These are phyloP conservation scores for Butyriboletus appendiculatus DNA, from an alignment of 1,284 basidiomycete species.

Conservation along the genomic window DNA sequence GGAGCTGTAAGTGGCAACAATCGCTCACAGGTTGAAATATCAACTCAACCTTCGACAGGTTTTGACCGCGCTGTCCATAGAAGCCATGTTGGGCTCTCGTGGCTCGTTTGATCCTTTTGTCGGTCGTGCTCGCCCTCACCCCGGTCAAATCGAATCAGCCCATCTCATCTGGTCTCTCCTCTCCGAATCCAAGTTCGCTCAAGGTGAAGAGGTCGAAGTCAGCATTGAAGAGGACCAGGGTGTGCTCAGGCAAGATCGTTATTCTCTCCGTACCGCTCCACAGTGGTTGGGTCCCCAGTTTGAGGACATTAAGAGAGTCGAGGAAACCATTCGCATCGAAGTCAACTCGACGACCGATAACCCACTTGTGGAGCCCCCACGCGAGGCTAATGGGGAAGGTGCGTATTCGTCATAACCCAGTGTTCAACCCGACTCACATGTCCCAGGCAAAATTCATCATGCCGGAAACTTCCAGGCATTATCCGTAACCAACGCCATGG, in stretches of 20 bases:
- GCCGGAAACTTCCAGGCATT: slow-evolving; percentile 91
- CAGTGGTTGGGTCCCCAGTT: slow-evolving; percentile 88
- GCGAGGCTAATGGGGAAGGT: slow-evolving; percentile 21
- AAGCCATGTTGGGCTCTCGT: slow-evolving; percentile 74
- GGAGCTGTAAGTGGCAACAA: slow-evolving; percentile 36
- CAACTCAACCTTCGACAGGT: slow-evolving; percentile 44
- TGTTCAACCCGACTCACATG: slow-evolving; percentile 54
- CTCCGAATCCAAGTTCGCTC: slow-evolving; percentile 69
- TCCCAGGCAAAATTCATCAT: slow-evolving; percentile 67
- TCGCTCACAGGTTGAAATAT: background rate
- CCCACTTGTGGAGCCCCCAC: slow-evolving; percentile 32
- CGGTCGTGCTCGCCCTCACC: slow-evolving; percentile 77
- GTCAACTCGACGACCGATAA: slow-evolving; percentile 69
- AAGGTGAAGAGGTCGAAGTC: slow-evolving; percentile 59
- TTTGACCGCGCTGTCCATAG: slow-evolving; percentile 82
- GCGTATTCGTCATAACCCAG: background rate
- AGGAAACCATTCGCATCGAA: slow-evolving; percentile 68
- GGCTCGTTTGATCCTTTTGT: slow-evolving; percentile 83
- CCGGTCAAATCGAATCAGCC: slow-evolving; percentile 81
- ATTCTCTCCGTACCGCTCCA: slow-evolving; percentile 75
- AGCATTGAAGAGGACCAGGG: slow-evolving; percentile 71
- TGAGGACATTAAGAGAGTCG: slow-evolving; percentile 74
- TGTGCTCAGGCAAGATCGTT: slow-evolving; percentile 59
- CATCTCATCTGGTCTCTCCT: slow-evolving; percentile 70
- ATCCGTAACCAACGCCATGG: slow-evolving; percentile 86